These are phyloP conservation scores for Lojkania enalia DNA, from an alignment of 2,329 filamentous ascomycete genomes.

Conservation along the genomic window DNA sequence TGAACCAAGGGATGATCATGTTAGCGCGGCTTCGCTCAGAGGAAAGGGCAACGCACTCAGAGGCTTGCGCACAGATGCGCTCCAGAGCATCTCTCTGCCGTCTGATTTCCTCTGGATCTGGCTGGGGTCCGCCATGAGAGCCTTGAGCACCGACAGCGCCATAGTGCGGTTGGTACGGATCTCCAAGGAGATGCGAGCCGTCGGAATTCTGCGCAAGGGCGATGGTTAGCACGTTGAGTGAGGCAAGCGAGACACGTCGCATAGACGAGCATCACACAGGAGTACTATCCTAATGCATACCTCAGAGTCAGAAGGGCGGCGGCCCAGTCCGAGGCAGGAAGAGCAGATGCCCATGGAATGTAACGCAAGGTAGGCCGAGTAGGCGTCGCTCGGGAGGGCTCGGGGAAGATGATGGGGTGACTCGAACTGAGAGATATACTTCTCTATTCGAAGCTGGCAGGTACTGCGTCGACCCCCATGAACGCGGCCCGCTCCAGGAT, in stretches of 20 bases:
- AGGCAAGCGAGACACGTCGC: slow-evolving; percentile 9
- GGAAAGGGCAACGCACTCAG: slow-evolving; percentile 44
- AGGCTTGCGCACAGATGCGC: slow-evolving; percentile 54
- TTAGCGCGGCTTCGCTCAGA: slow-evolving; percentile 4
- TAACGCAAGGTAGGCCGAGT: too few species aligned
- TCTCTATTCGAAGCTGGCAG: too few species aligned
- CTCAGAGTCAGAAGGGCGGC: slow-evolving; percentile 49
- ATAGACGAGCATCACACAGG: slow-evolving; percentile 6
- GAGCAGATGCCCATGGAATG: slow-evolving; percentile 54
- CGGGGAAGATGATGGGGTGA: too few species aligned
- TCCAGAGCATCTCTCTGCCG: slow-evolving; percentile 54
- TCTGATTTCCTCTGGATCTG: slow-evolving; percentile 54
- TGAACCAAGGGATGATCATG: slow-evolving; percentile 37
- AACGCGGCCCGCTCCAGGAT: too few species aligned
- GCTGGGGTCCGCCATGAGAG: slow-evolving; percentile 44
- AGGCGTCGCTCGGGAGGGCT: too few species aligned
- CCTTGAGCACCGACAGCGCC: slow-evolving; percentile 42
- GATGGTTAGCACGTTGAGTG: slow-evolving; percentile 25
- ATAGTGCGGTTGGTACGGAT: slow-evolving; percentile 50
- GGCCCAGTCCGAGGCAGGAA: slow-evolving; percentile 52
- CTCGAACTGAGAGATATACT: too few species aligned
- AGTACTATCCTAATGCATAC: slow-evolving; percentile 36
- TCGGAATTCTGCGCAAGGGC: slow-evolving; percentile 48
- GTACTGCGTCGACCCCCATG: too few species aligned
- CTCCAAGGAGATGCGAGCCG: slow-evolving; percentile 51